Evolutionary conservation across 345 rosid genomes (phyloP).

Genomic region (Citrus maxima): DNA sequence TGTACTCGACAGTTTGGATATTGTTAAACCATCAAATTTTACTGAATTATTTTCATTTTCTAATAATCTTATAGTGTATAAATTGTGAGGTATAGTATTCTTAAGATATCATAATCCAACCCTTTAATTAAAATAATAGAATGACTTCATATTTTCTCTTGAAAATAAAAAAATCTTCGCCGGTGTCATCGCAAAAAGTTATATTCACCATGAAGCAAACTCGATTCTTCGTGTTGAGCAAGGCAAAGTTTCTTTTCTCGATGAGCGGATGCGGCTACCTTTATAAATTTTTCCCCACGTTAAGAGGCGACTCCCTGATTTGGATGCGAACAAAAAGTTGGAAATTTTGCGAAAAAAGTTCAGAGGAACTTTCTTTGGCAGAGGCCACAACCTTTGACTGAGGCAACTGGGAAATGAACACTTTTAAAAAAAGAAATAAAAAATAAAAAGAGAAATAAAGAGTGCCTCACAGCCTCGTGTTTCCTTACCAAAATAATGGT

Average conservation of each 20-base stretch:
- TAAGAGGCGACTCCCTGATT: background rate
- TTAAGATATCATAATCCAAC: too few species aligned
- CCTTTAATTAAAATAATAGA: too few species aligned
- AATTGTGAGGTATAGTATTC: too few species aligned
- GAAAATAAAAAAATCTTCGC: too few species aligned
- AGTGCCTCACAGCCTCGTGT: background rate
- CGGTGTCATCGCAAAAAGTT: too few species aligned
- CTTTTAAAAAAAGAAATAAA: background rate
- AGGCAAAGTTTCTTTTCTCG: background rate
- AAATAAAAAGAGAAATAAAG: too few species aligned
- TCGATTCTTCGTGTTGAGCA: background rate
- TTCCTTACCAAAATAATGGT: background rate
- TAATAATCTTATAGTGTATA: too few species aligned
- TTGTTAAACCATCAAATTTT: too few species aligned
- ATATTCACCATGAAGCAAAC: background rate
- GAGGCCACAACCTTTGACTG: conserved; percentile 20
- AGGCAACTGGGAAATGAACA: background rate
- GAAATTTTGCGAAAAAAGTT: background rate
- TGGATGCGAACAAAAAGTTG: conserved; percentile 1
- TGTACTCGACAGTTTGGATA: too few species aligned
- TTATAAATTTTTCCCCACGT: background rate
- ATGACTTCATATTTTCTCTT: too few species aligned
- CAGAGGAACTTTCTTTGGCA: conserved; percentile 16
- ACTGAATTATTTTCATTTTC: too few species aligned
- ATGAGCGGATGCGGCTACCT: background rate